Evolutionary conservation across 352 stramenopile genomes (phyloP).

Genomic region (Peronospora destructor): DNA sequence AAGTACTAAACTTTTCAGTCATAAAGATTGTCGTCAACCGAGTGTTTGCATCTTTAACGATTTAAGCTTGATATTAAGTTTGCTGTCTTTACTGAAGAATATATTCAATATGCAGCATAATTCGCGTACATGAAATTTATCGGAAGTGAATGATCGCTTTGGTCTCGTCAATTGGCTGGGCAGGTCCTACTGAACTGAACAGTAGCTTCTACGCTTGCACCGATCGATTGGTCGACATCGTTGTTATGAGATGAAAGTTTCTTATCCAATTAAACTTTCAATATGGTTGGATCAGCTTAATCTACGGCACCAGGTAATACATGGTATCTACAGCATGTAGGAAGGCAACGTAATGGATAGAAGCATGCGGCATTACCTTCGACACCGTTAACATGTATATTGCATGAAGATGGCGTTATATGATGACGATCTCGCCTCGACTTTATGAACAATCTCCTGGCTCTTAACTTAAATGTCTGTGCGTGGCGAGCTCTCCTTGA

Average conservation of each 20-base stretch:
- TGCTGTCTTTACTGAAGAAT: too few relatives aligned
- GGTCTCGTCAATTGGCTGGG: neutral
- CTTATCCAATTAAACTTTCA: slow-evolving; percentile 16
- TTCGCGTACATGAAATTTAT: too few relatives aligned
- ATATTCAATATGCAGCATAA: too few relatives aligned
- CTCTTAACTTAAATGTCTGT: slow-evolving; percentile 29
- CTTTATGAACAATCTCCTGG: slow-evolving; percentile 22
- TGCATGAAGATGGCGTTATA: slow-evolving; percentile 10
- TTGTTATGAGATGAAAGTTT: slow-evolving; percentile 18
- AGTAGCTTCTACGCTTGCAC: slow-evolving; percentile 6
- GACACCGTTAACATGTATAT: slow-evolving; percentile 10
- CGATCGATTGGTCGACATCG: slow-evolving; percentile 16
- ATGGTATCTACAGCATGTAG: too few relatives aligned
- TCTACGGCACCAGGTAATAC: neutral
- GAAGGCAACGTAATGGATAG: neutral
- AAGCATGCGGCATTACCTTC: slow-evolving; percentile 5
- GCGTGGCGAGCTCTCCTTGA: slow-evolving; percentile 10
- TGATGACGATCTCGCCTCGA: slow-evolving; percentile 12
- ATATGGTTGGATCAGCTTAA: neutral
- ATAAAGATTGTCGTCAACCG: too few relatives aligned
- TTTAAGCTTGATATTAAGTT: too few relatives aligned
- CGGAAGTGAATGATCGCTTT: neutral
- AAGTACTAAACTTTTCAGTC: too few relatives aligned
- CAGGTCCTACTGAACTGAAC: slow-evolving; percentile 2
- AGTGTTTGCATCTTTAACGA: too few relatives aligned